Evolutionary conservation across 1,139 yeast genomes (phyloP).

Genomic region (Blastobotrys persicus): DNA sequence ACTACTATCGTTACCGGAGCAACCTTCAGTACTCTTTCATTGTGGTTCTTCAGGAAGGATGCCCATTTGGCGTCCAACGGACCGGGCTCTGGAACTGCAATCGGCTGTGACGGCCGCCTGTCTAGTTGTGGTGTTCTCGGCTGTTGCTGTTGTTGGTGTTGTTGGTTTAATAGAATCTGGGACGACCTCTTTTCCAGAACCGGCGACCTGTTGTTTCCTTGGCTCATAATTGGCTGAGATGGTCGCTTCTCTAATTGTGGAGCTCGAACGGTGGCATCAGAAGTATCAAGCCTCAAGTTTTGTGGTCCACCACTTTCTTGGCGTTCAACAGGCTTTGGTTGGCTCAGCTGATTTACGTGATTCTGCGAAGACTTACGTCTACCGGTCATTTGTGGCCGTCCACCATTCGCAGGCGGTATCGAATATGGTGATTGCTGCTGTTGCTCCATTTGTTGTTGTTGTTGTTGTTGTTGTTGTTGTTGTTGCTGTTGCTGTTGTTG

Average conservation of each 20-base stretch:
- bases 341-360: slow-evolving; percentile 31
- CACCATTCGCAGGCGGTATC: background rate
- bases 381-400: slow-evolving; percentile 5
- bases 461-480: slow-evolving; percentile 8
- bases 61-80: slow-evolving; percentile 67
- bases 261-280: background rate
- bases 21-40: slow-evolving; percentile 68
- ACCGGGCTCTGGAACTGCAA: slow-evolving; percentile 12
- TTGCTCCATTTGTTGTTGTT: too few species aligned
- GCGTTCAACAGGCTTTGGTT: too few species aligned
- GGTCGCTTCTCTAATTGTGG: background rate
- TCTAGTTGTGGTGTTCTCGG: slow-evolving; percentile 26
- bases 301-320: too few species aligned
- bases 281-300: background rate
- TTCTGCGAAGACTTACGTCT: slow-evolving; percentile 14
- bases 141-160: slow-evolving; percentile 37
- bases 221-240: slow-evolving; percentile 5
- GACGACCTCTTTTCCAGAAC: background rate
- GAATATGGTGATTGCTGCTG: slow-evolving; percentile 3
- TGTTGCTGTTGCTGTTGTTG: slow-evolving; percentile 3
- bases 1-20: slow-evolving; percentile 48
- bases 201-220: background rate
- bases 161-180: background rate
- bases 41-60: slow-evolving; percentile 52
- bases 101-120: slow-evolving; percentile 22